Evolutionary conservation across 306 rosid species (phyloP), one percentile per base, ranked within the genome.

Genomic region (Quercus suber): DNA sequence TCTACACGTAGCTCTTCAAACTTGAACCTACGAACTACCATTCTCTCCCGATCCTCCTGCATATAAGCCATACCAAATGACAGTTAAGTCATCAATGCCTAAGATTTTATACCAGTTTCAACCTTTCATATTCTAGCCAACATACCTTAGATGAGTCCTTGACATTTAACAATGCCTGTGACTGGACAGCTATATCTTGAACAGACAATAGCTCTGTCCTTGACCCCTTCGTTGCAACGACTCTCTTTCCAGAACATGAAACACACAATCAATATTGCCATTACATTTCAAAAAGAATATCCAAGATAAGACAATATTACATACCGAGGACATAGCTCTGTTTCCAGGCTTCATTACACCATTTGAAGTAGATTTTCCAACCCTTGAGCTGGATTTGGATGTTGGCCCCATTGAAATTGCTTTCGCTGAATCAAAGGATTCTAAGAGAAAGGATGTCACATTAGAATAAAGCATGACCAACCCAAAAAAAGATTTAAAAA

Each of bases 111-210:
- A 56, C 23, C 69, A 70, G 17, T 33, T 78, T 30, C 17, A 75
- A 71, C 61, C 25, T 73, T 58, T 51, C 58, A 43, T 20, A 53
- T 49, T 71, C 37, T 73, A 71, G 64, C 69, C 33, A 76, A 82
- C 73, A 77, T 88, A 96, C 99, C 99, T 96, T 96, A 77, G 90
- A 87, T 58, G 99, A 96, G 85, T 96, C 99, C 85, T 90, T 96
- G 78, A 92, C 85, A 85, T 86, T 91, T 70, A 96, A 86, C 75
- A 96, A 86, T 80, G 97, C 90, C 78, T 96, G 98, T 27, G 92
- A 83, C 82, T 91, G 99, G 33, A 89, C 90, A 6, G 89, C 91
- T 74, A 91, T 79, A 84, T 96, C 99, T 79, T 93, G 97, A 43
- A 84, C 90, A 41, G 97, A 86, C 64, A 87, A 76, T 49, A 83